Conservation (phyloP, 306 rosid species). For the Trichosanthes truncata region DNA sequence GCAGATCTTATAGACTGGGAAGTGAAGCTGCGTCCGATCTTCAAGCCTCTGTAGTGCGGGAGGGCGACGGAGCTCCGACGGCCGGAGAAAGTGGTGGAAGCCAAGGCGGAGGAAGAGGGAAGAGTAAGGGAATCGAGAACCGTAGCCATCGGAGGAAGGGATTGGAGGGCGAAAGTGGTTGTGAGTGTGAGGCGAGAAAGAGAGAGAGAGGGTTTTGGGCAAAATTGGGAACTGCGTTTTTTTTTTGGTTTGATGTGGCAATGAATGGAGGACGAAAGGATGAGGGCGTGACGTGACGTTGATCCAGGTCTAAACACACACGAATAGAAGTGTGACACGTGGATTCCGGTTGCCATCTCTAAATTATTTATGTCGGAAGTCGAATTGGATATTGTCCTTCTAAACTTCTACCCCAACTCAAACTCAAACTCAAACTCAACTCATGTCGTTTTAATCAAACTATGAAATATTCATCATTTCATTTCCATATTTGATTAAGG, state of each 20-base stretch:
- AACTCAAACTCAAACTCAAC: too few species aligned
- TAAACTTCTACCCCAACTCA: too few species aligned
- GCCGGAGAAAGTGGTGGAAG: slow-evolving; percentile 28
- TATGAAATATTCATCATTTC: too few species aligned
- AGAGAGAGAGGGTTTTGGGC: neutral
- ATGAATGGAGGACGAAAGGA: slow-evolving; percentile 8
- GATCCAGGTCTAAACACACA: neutral
- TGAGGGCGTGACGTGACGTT: neutral
- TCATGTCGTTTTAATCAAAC: too few species aligned
- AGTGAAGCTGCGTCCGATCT: slow-evolving; percentile 18
- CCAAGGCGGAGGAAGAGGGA: slow-evolving; percentile 34
- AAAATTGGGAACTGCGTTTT: neutral
- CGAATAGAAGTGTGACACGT: neutral
- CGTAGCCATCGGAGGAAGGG: slow-evolving; percentile 62
- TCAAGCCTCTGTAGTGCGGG: slow-evolving; percentile 51
- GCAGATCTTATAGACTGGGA: slow-evolving; percentile 18
- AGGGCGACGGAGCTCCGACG: slow-evolving; percentile 19
- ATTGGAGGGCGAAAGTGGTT: slow-evolving; percentile 21
- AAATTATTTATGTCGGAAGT: neutral
- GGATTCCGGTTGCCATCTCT: neutral
- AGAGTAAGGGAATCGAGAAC: slow-evolving; percentile 43
- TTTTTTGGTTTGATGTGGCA: neutral
- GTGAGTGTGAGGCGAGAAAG: neutral
- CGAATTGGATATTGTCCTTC: too few species aligned
- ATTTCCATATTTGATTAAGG: too few species aligned